These are phyloP conservation scores for Coniella vitis DNA, from an alignment of 2,329 filamentous ascomycete species.

Conservation along the genomic window DNA sequence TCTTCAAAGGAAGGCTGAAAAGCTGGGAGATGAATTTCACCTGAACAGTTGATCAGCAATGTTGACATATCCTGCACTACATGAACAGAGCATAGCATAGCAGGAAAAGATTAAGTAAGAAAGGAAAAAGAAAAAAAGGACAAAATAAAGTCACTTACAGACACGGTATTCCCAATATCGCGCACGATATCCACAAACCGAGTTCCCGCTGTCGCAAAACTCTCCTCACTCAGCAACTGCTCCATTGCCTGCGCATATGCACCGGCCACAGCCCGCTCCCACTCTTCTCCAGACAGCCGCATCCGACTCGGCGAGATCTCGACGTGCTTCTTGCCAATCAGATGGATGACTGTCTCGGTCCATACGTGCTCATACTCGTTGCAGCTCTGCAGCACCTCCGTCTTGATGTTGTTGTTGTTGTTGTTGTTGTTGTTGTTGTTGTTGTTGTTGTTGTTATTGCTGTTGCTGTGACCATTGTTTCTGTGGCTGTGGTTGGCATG, in stretches of 20 bases:
- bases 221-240: conserved; percentile 57
- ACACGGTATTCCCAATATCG: conserved; percentile 59
- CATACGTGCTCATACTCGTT: conserved; percentile 59
- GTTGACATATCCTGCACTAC: not conserved
- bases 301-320: not conserved
- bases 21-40: conserved; percentile 56
- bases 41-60: conserved; percentile 28
- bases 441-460: conserved; percentile 46
- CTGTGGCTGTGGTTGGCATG: too few species aligned
- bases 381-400: conserved; percentile 55
- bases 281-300: conserved; percentile 40
- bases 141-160: too few species aligned
- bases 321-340: conserved; percentile 42
- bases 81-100: fast-evolving
- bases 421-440: too few species aligned
- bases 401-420: conserved; percentile 54
- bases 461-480: too few species aligned
- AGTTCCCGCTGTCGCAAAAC: conserved; percentile 52
- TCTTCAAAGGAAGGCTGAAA: conserved; percentile 64
- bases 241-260: conserved; percentile 61
- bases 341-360: conserved; percentile 54
- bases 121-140: too few species aligned
- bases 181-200: conserved; percentile 66
- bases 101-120: too few species aligned
- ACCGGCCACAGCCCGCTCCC: conserved; percentile 53